Evolutionary conservation across 306 rosid genomes (phyloP), one percentile per base, ranked within the genome.

Genomic region (Vigna angularis): DNA sequence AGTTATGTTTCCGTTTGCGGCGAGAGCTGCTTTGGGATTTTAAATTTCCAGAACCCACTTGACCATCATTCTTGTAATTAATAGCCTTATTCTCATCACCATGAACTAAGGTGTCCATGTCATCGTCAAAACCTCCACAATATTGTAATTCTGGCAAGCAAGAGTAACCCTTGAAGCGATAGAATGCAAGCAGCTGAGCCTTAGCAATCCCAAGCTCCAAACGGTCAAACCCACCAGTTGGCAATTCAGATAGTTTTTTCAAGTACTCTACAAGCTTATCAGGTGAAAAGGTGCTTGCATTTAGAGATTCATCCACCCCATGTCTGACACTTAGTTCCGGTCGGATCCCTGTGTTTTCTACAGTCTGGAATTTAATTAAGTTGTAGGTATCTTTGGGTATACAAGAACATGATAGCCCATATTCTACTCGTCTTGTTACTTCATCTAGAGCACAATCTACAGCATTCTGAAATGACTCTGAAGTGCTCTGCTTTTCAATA

Each of bases 381-480:
- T 88, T 87, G 72, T 81, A 87, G 49, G 82, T 83, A 74, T 87
- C 89, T 84, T 86, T 78, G 26, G 93, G 96, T 53, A 79, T 75
- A 79, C 98, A 95, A 66, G 87, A 85, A 87, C 98, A 92, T 49
- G 98, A 84, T 70, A 95, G 81, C 45, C 97, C 97, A 82, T 81
- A 81, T 58, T 89, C 93, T 44, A 86, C 91, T 40, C 93, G 93
- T 76, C 98, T 91, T 53, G 96, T 73, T 61, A 89, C 88, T 87
- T 95, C 98, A 82, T 91, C 93, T 85, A 93, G 77, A 72, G 97
- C 97, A 86, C 90, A 81, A 53, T 83, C 89, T 61, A 95, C 93
- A 67, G 98, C 87, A 79, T 85, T 87, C 36, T 93, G 98, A 72
- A 92, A 93, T 1, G 92, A 45, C 74, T 95, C 98, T 75, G 98